Conservation (phyloP, 2,329 filamentous ascomycete species). For the Penicillium capsulatum region DNA sequence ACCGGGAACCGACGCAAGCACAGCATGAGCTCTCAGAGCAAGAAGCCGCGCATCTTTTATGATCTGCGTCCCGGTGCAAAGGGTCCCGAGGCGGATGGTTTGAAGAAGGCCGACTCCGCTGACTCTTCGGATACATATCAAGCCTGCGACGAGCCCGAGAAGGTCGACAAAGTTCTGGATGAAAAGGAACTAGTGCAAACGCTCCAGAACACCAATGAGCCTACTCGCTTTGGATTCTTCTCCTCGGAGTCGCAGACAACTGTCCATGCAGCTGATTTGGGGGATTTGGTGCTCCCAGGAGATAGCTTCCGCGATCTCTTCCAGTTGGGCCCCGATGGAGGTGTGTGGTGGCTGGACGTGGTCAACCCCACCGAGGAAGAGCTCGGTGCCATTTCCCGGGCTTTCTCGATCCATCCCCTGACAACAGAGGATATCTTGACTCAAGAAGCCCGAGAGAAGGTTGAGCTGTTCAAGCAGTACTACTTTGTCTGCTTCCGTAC, state of each 20-base stretch:
- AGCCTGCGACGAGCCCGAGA: constrained; percentile 34
- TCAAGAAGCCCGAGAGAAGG: constrained; percentile 95
- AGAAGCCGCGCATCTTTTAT: constrained; percentile 54
- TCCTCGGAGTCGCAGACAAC: constrained; percentile 92
- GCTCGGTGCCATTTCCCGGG: constrained; percentile 80
- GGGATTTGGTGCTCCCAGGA: constrained; percentile 80
- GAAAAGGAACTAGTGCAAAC: constrained; percentile 34
- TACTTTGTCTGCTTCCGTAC: constrained; percentile 98
- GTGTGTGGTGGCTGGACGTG: constrained; percentile 99
- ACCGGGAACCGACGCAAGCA: constrained; percentile 34
- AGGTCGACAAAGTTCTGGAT: constrained; percentile 25
- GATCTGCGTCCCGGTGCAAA: constrained; percentile 52
- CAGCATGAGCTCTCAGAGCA: constrained; percentile 50
- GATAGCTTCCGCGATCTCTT: constrained; percentile 89
- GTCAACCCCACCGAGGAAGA: constrained; percentile 87
- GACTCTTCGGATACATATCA: constrained; percentile 30
- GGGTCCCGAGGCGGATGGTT: constrained; percentile 33
- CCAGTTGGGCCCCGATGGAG: constrained; percentile 62
- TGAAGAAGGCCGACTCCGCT: constrained; percentile 31
- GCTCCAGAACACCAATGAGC: constrained; percentile 51
- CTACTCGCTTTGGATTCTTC: constrained; percentile 92
- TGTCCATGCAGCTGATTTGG: constrained; percentile 83
- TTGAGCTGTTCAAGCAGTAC: constrained; percentile 94
- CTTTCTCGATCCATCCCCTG: constrained; percentile 91
- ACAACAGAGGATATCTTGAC: constrained; percentile 95